phyloP scores from a whole-genome alignment of 2,329 filamentous ascomycete genomes.

The Fusarium proliferatum region DNA sequence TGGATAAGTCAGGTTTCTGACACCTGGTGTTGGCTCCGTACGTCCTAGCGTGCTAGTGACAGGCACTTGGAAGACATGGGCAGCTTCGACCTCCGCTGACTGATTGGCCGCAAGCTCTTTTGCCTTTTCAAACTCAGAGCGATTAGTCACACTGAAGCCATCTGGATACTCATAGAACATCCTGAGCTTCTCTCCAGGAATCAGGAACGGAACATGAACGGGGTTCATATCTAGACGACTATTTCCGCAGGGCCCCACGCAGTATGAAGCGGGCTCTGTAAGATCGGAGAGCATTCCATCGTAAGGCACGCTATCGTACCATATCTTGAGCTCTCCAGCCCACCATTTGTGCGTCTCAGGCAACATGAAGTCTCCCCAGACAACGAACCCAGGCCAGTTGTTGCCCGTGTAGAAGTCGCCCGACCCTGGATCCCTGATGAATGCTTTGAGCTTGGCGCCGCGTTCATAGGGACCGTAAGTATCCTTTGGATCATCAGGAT shows the following conservation, averaged over 20 bases:
- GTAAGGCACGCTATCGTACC: neutral
- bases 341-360: neutral
- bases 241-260: neutral
- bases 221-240: neutral
- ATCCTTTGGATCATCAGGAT: neutral
- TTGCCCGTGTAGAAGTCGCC: neutral
- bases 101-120: neutral
- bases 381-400: neutral
- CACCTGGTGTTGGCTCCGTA: neutral
- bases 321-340: neutral
- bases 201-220: neutral
- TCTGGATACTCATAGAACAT: conserved; percentile 5
- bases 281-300: neutral
- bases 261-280: neutral
- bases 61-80: neutral
- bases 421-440: neutral
- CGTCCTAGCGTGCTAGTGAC: neutral
- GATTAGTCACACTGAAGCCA: neutral
- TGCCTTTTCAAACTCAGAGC: neutral
- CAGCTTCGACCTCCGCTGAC: neutral
- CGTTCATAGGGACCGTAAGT: neutral
- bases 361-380: neutral
- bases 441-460: neutral
- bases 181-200: neutral
- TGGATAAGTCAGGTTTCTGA: neutral